Percentiles rank a stretch among this genome's conserved stretches.
Conservation (phyloP, 495 filamentous ascomycete species). For the Aspergillus bridgeri region DNA sequence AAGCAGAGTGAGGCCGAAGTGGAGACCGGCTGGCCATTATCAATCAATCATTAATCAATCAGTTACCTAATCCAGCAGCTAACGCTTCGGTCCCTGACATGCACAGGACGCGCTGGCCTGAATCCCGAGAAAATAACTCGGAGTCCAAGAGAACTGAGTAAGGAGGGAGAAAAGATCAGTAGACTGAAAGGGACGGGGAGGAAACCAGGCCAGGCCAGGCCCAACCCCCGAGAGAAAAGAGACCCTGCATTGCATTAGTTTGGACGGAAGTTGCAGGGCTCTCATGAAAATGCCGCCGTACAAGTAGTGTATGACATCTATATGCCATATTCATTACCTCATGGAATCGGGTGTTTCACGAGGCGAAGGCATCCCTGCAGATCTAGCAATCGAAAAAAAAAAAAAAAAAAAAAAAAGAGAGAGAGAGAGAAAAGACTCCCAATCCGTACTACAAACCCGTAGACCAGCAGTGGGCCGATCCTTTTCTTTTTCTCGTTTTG, state of each 20-base stretch:
- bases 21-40: conserved; percentile 10
- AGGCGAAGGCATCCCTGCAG: neutral
- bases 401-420: conserved; percentile 3
- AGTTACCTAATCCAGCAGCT: conserved; percentile 12
- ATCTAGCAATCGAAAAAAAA: conserved; percentile 1
- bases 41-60: conserved; percentile 14
- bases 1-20: neutral
- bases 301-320: neutral
- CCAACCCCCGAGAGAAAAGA: neutral
- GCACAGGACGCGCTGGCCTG: neutral
- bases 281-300: neutral
- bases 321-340: neutral
- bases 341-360: neutral
- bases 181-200: neutral
- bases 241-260: neutral
- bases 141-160: conserved; percentile 1
- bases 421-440: neutral
- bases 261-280: no score
- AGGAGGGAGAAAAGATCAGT: neutral
- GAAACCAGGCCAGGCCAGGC: neutral
- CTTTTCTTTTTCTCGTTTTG: neutral
- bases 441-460: conserved; percentile 1
- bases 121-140: conserved; percentile 6
- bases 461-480: conserved; percentile 9
- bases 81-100: neutral